Percentiles rank a stretch among this genome's conserved stretches.
phyloP scores from a whole-genome alignment of 2,329 filamentous ascomycete species.

The Trichoderma brevicompactum region DNA sequence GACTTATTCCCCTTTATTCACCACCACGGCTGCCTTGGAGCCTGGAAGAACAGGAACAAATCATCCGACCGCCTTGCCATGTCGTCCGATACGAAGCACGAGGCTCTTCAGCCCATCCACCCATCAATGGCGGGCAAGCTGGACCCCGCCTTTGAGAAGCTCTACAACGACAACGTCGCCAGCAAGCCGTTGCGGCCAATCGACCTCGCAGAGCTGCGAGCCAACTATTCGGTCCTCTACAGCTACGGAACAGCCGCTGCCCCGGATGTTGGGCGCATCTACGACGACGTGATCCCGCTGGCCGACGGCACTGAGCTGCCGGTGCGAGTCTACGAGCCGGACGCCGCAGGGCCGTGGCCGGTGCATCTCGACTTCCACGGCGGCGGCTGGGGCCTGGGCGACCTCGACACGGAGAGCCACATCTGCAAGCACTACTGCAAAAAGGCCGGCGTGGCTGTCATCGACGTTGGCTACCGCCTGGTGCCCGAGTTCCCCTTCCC shows the following conservation, averaged over 20 bases:
- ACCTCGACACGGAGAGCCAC: slow-evolving; percentile 54
- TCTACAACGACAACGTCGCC: slow-evolving; percentile 53
- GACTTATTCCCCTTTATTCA: neutral
- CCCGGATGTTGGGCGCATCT: slow-evolving; percentile 46
- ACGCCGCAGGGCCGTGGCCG: slow-evolving; percentile 47
- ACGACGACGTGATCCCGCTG: slow-evolving; percentile 44
- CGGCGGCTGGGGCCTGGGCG: slow-evolving; percentile 55
- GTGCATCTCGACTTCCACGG: slow-evolving; percentile 56
- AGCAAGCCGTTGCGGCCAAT: slow-evolving; percentile 47
- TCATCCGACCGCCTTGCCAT: neutral
- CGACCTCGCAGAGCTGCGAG: slow-evolving; percentile 45
- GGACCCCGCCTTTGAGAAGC: slow-evolving; percentile 52
- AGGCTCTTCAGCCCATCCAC: slow-evolving; percentile 54
- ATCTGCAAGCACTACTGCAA: slow-evolving; percentile 54
- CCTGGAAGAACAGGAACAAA: neutral
- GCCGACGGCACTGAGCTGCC: slow-evolving; percentile 40
- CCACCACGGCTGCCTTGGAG: neutral
- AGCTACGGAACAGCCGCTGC: slow-evolving; percentile 50
- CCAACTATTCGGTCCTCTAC: slow-evolving; percentile 50
- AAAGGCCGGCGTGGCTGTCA: slow-evolving; percentile 49
- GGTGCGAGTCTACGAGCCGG: slow-evolving; percentile 52
- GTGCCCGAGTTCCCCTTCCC: slow-evolving; percentile 56
- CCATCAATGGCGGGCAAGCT: slow-evolving; percentile 51
- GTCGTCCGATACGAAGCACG: slow-evolving; percentile 39
- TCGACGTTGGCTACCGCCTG: slow-evolving; percentile 58